Evolutionary conservation across 2,329 filamentous ascomycete genomes (phyloP), one percentile per base, ranked within the genome.

Genomic region (Paracoccidioides brasiliensis): DNA sequence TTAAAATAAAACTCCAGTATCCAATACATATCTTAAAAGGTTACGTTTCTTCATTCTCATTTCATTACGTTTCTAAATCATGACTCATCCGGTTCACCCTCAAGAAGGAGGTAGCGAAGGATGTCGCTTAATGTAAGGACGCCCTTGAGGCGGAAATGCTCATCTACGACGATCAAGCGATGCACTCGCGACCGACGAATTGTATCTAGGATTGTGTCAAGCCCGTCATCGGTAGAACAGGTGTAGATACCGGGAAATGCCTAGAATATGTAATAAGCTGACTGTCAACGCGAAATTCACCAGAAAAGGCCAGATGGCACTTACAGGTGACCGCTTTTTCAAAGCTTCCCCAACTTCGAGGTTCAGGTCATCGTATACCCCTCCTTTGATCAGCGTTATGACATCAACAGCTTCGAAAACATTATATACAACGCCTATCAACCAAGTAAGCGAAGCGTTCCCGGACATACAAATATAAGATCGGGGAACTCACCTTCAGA

Each of bases 401-500:
- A 98, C 90, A 71, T 98, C 93, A 52, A 98, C 90, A 1, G 93
- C 88, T 73, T 98, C 94, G 66, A 98, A 98, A 9, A 97, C 90
- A 66, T 98, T 98, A 60, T 97, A 81, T 0, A 98, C 83, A 37
- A 81, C 76, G 52, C 81, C 82, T 81, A 64, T 0, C 15, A 48
- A 32, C 28, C 15, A 42, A 52, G 7, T 52, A 43, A 50, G 46
- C 33, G 3, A 22, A 43, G 15, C 6, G 15, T 35, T 52, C 12
- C 7, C 9, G 28, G 7, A 32, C 30, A 33, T 42, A 15, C 22
- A 22, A 15, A 30, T 9, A 41, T 4, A 9, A 52, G 22, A 51
- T 30, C 15, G 56, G 28, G 14, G 32, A 44, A 40, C 45, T 45
- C 40, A 59, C 58, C 54, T 75, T 89, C 82, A 51, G 80, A 80